Percentiles rank a stretch among this genome's conserved stretches.
Evolutionary conservation across 1,284 basidiomycete species (phyloP).

Genomic region (Ustilago curta): DNA sequence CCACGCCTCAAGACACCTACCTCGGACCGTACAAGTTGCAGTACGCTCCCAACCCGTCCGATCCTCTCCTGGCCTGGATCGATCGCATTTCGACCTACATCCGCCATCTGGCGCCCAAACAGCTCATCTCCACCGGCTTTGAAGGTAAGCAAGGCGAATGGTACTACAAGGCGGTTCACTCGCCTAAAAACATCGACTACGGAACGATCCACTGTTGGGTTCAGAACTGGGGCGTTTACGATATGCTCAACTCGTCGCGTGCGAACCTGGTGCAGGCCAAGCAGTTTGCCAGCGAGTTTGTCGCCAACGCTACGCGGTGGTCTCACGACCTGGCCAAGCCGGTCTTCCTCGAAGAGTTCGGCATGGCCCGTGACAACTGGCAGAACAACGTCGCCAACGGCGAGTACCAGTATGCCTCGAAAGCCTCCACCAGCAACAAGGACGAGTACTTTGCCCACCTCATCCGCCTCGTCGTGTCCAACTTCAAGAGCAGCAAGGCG

Average conservation of each 20-base stretch:
- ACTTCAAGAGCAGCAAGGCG: slow-evolving; percentile 23
- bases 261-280: slow-evolving; percentile 37
- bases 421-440: slow-evolving; percentile 42
- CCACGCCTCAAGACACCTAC: slow-evolving; percentile 3
- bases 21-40: slow-evolving; percentile 14
- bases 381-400: slow-evolving; percentile 26
- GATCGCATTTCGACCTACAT: slow-evolving; percentile 45
- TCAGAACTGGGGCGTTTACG: slow-evolving; percentile 51
- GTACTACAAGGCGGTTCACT: slow-evolving; percentile 49
- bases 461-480: slow-evolving; percentile 27
- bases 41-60: slow-evolving; percentile 22
- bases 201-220: slow-evolving; percentile 25
- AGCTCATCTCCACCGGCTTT: slow-evolving; percentile 56
- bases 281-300: slow-evolving; percentile 34
- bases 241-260: slow-evolving; percentile 40
- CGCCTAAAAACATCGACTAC: slow-evolving; percentile 41
- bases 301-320: slow-evolving; percentile 27
- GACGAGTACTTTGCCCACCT: slow-evolving; percentile 47
- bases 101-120: slow-evolving; percentile 40
- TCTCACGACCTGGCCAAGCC: slow-evolving; percentile 34
- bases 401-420: slow-evolving; percentile 34
- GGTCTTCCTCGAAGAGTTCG: slow-evolving; percentile 57
- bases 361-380: slow-evolving; percentile 60
- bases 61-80: slow-evolving; percentile 40
- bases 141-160: slow-evolving; percentile 59